Evolutionary conservation across 106 monocot genomes (phyloP).

Genomic region (Acanthochlamys bracteata): DNA sequence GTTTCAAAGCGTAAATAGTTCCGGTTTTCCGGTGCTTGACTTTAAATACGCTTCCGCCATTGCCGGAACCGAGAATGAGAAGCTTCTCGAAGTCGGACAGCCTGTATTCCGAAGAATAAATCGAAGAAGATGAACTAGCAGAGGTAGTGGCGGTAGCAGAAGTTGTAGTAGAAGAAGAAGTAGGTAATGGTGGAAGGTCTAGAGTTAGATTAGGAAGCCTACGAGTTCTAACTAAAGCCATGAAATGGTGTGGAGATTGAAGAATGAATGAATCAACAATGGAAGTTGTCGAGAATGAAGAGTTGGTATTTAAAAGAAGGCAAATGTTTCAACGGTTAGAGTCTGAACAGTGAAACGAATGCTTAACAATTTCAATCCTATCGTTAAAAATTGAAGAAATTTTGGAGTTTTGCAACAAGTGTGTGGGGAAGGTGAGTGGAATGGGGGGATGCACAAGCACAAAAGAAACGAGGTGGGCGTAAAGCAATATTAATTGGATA

Average conservation of each 20-base stretch:
- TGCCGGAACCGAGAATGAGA: constrained; percentile 69
- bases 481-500: no score
- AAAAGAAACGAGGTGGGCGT: no score
- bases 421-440: no score
- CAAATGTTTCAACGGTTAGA: no score
- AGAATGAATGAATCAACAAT: no score
- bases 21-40: constrained; percentile 52
- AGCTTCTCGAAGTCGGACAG: constrained; percentile 69
- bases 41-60: constrained; percentile 88
- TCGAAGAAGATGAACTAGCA: constrained; percentile 5
- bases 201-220: constrained; percentile 12
- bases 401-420: no score
- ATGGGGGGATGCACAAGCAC: no score
- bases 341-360: no score
- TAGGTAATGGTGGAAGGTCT: neutral
- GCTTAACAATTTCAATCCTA: no score
- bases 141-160: constrained; percentile 4
- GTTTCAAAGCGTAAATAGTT: constrained; percentile 57
- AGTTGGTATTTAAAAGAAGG: no score
- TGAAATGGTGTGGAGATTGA: constrained; percentile 1
- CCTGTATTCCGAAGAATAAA: constrained; percentile 18
- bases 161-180: constrained; percentile 2
- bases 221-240: constrained; percentile 34
- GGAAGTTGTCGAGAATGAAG: no score
- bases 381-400: no score